Evolutionary conservation across 495 filamentous ascomycete genomes (phyloP).

Genomic region (Tuber calosporum): DNA sequence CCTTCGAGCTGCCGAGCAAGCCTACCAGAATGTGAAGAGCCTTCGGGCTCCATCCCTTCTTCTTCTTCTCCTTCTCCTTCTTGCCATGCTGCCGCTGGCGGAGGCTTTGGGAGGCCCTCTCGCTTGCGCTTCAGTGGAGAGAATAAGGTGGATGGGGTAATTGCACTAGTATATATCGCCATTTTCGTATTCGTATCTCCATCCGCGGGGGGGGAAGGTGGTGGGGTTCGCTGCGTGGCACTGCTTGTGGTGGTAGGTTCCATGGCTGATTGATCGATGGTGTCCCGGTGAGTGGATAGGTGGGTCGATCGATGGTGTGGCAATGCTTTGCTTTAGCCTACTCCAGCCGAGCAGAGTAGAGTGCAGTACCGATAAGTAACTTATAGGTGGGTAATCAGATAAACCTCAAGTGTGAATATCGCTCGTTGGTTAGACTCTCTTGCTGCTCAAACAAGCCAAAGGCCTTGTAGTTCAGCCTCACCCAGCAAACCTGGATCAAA

Average conservation of each 20-base stretch:
- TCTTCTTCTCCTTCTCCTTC: conserved; percentile 11
- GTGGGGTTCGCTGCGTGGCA: not conserved
- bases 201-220: not conserved
- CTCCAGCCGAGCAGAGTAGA: not conserved
- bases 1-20: conserved; percentile 28
- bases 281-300: not conserved
- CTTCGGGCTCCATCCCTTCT: not conserved
- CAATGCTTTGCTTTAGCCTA: not conserved
- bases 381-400: not conserved
- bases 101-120: conserved; percentile 12
- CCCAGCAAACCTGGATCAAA: not conserved
- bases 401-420: not conserved
- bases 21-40: conserved; percentile 18
- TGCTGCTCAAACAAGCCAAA: not conserved
- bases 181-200: not conserved
- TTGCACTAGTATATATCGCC: not conserved
- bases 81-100: not conserved
- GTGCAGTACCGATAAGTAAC: not conserved
- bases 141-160: conserved; percentile 2
- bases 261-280: not conserved
- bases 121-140: conserved; percentile 35
- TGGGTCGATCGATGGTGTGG: not conserved
- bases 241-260: not conserved
- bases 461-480: not conserved
- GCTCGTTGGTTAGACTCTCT: not conserved